These are phyloP conservation scores for Xylaria flabelliformis DNA, from an alignment of 495 filamentous ascomycete species.

Conservation along the genomic window DNA sequence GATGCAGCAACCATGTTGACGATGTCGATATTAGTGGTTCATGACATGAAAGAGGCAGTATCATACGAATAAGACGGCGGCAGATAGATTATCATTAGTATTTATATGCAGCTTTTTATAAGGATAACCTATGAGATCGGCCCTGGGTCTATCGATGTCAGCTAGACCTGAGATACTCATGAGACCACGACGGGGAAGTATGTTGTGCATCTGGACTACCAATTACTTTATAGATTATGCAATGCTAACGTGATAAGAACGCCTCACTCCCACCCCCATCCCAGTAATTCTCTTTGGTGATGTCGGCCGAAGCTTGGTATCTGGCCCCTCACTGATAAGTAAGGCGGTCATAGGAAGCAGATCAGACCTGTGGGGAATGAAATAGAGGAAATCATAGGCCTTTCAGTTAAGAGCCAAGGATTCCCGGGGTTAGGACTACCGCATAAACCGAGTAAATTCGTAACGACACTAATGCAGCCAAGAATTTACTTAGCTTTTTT, in stretches of 20 bases:
- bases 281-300: neutral
- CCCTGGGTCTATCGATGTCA: neutral
- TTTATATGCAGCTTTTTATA: neutral
- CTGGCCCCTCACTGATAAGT: constrained; percentile 32
- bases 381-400: neutral
- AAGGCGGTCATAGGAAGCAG: neutral
- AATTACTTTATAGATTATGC: constrained; percentile 20
- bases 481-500: no score
- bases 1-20: constrained; percentile 32
- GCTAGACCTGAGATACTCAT: constrained; percentile 4
- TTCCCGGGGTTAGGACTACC: neutral
- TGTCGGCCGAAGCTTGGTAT: neutral
- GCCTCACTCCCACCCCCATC: neutral
- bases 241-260: constrained; percentile 24
- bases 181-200: neutral
- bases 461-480: no score
- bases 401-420: neutral
- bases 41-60: neutral
- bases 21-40: neutral
- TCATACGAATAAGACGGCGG: neutral
- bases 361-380: neutral
- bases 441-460: no score
- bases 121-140: neutral
- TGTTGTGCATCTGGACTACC: neutral
- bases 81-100: neutral